Percentiles rank a stretch among this genome's conserved stretches.
Conservation (phyloP, 2,329 filamentous ascomycete genomes). For the Chrysosporium queenslandicum region DNA sequence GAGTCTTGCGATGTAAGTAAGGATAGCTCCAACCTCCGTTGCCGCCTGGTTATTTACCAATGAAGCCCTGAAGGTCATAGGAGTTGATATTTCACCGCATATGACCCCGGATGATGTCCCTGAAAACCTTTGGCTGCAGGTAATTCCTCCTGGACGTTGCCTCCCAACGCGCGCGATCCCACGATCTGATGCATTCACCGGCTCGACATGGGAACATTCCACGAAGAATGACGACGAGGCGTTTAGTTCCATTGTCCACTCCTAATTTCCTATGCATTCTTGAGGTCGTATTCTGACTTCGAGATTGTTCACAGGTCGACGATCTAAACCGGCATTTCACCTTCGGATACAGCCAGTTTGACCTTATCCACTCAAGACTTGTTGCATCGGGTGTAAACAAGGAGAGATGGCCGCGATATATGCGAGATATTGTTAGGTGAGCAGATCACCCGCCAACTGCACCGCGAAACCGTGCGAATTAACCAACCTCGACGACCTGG, state of each 20-base stretch:
- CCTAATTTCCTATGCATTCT: neutral
- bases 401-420: constrained; percentile 62
- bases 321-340: constrained; percentile 61
- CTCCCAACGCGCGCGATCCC: too few relatives aligned
- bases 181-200: too few relatives aligned
- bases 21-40: neutral
- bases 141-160: constrained; percentile 25
- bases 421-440: constrained; percentile 59
- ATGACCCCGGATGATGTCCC: constrained; percentile 56
- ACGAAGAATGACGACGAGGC: neutral
- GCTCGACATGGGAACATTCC: neutral
- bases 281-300: neutral
- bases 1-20: constrained; percentile 53
- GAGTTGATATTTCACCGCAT: constrained; percentile 61
- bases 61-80: constrained; percentile 48
- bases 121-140: constrained; percentile 58
- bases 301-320: constrained; percentile 43
- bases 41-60: neutral
- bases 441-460: constrained; percentile 10
- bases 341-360: constrained; percentile 62
- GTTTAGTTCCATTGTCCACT: neutral
- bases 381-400: constrained; percentile 55
- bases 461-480: neutral
- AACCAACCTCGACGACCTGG: neutral
- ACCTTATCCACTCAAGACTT: constrained; percentile 67